Evolutionary conservation across 352 stramenopile genomes (phyloP).

Genomic region (Globisporangium nagaii): DNA sequence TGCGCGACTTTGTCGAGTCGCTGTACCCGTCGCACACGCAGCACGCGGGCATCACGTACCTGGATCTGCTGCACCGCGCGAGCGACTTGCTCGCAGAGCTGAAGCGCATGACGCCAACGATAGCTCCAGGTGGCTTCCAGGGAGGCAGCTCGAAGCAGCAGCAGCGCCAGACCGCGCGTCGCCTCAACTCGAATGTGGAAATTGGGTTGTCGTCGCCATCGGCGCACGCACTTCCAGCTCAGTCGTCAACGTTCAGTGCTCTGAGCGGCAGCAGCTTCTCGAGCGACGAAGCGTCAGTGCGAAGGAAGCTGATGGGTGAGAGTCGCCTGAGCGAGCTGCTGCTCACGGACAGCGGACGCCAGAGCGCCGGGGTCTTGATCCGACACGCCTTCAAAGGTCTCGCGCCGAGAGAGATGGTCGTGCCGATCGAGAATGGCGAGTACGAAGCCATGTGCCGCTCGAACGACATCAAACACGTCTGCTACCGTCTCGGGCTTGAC

Average conservation of each 20-base stretch:
- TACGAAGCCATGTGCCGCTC: slow-evolving; percentile 62
- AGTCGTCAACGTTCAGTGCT: slow-evolving; percentile 8
- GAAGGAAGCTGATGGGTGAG: slow-evolving; percentile 53
- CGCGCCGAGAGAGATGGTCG: slow-evolving; percentile 52
- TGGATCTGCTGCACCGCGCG: slow-evolving; percentile 62
- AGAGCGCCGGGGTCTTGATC: slow-evolving; percentile 62
- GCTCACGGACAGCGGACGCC: slow-evolving; percentile 37
- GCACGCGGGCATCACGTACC: slow-evolving; percentile 29
- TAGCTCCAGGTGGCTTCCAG: neutral
- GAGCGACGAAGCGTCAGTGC: slow-evolving; percentile 27
- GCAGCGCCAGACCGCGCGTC: slow-evolving; percentile 28
- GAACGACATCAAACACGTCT: slow-evolving; percentile 67
- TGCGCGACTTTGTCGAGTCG: slow-evolving; percentile 53
- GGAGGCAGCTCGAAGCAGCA: slow-evolving; percentile 23
- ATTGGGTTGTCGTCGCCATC: slow-evolving; percentile 1
- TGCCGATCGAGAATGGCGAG: slow-evolving; percentile 59
- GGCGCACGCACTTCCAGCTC: slow-evolving; percentile 9
- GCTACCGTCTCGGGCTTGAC: slow-evolving; percentile 61
- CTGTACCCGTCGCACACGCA: slow-evolving; percentile 37
- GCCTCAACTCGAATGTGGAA: slow-evolving; percentile 27
- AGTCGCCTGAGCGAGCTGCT: slow-evolving; percentile 53
- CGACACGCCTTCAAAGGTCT: slow-evolving; percentile 74
- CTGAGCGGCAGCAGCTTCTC: slow-evolving; percentile 12
- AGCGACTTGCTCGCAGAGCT: slow-evolving; percentile 50
- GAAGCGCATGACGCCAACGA: slow-evolving; percentile 10